Conservation (phyloP, 306 rosid species). For the Cotoneaster glaucophyllus region DNA sequence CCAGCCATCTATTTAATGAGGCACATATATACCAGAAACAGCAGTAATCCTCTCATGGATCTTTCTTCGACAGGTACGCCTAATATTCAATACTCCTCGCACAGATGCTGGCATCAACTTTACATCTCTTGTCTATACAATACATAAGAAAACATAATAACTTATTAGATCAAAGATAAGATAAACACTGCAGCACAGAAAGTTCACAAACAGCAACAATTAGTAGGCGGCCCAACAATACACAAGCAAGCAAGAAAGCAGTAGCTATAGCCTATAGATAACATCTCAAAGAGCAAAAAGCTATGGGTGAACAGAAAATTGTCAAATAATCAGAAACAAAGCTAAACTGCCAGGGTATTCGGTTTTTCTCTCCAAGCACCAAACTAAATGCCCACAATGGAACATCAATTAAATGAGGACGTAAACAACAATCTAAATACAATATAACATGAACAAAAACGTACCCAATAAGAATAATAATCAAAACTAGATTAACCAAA, state of each 20-base stretch:
- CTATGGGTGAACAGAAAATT: not conserved
- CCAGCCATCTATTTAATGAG: constrained; percentile 1
- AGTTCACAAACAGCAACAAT: not conserved
- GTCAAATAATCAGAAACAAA: not conserved
- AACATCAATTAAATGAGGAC: not conserved
- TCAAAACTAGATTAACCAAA: not conserved
- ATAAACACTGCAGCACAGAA: not conserved
- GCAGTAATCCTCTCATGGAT: constrained; percentile 80
- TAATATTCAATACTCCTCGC: constrained; percentile 47
- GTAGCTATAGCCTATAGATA: no score
- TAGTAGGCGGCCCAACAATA: not conserved
- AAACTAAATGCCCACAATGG: not conserved
- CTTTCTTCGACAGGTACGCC: constrained; percentile 72
- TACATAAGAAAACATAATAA: constrained; percentile 13
- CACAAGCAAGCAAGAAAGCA: not conserved
- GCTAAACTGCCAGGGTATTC: not conserved
- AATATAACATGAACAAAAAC: not conserved
- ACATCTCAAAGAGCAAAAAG: not conserved
- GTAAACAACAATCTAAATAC: not conserved
- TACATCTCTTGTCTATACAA: constrained; percentile 68
- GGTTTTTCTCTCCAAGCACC: not conserved
- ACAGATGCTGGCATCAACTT: constrained; percentile 64
- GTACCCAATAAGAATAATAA: not conserved
- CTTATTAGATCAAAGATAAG: not conserved
- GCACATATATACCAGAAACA: constrained; percentile 58